Evolutionary conservation across 1,284 basidiomycete species (phyloP).

Genomic region (Cutaneotrichosporon sp.): DNA sequence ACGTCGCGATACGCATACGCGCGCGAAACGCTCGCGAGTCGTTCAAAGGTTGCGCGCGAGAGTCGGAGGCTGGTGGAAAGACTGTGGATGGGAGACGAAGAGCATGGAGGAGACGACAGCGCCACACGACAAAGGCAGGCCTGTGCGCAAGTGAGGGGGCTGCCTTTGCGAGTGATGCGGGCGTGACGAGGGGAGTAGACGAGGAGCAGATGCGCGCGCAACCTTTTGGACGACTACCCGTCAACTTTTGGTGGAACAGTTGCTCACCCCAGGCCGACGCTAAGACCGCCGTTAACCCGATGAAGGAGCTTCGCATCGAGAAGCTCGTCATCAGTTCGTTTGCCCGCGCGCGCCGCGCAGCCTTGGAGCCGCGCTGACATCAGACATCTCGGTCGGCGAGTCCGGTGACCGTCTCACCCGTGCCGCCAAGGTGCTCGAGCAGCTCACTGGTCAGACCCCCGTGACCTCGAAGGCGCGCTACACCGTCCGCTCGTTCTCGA

Average conservation of each 20-base stretch:
- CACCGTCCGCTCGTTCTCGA: conserved; percentile 98
- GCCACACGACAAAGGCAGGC: not conserved
- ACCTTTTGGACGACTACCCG: not conserved
- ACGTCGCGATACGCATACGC: not conserved
- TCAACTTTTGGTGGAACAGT: not conserved
- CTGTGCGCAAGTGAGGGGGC: not conserved
- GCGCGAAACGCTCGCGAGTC: not conserved
- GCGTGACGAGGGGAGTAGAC: not conserved
- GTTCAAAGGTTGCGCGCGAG: not conserved
- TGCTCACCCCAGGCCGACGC: conserved; percentile 68
- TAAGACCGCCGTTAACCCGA: conserved; percentile 84
- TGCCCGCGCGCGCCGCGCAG: not conserved
- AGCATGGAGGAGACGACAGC: not conserved
- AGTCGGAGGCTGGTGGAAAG: not conserved
- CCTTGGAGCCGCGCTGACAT: conserved; percentile 12
- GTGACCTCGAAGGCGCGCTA: conserved; percentile 99
- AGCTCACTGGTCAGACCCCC: conserved; percentile 98
- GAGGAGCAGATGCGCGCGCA: not conserved
- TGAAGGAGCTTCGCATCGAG: conserved; percentile 96
- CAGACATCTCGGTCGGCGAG: conserved; percentile 99
- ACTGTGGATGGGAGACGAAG: not conserved
- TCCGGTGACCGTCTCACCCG: conserved; percentile 99
- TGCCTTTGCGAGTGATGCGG: not conserved
- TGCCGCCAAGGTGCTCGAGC: conserved; percentile 99
- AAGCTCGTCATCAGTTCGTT: conserved; percentile 98